Percentiles rank a stretch among this genome's conserved stretches.
phyloP scores from a whole-genome alignment of 2,329 filamentous ascomycete genomes.

The Pseudofabraea citricarpa region DNA sequence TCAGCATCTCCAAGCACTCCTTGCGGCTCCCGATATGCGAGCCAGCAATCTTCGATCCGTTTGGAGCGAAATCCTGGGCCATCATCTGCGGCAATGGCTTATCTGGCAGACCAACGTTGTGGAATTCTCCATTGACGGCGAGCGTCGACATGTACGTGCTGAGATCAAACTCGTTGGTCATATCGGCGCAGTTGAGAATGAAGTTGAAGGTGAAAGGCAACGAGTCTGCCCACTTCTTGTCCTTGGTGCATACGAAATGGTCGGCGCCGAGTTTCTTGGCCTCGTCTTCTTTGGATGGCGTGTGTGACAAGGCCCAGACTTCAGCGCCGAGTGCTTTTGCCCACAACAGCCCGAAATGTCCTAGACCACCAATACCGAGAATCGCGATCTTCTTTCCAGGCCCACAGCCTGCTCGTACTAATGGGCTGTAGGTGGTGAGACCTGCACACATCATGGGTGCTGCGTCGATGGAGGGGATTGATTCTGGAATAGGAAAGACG shows the following conservation, averaged over 20 bases:
- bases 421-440: constrained; percentile 49
- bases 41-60: constrained; percentile 30
- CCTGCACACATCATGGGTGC: constrained; percentile 74
- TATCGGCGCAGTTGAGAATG: constrained; percentile 45
- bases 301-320: constrained; percentile 60
- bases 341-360: constrained; percentile 67
- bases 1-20: constrained; percentile 54
- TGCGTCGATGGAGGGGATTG: constrained; percentile 41
- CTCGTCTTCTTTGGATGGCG: constrained; percentile 50
- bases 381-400: constrained; percentile 61
- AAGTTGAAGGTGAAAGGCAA: constrained; percentile 47
- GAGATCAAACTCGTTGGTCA: constrained; percentile 50
- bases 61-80: constrained; percentile 34
- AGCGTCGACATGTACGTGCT: constrained; percentile 44
- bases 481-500: constrained; percentile 49
- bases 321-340: constrained; percentile 66
- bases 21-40: constrained; percentile 58
- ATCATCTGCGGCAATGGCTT: constrained; percentile 39
- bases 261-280: constrained; percentile 57
- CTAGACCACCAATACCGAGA: constrained; percentile 67
- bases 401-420: constrained; percentile 43
- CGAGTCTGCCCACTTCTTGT: constrained; percentile 52
- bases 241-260: constrained; percentile 43
- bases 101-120: constrained; percentile 54
- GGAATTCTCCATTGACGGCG: constrained; percentile 49